A percentile compares a stretch with the other conserved stretches of the same genome.
These are phyloP conservation scores for Zopfochytrium polystomum DNA, from an alignment of 371 early-diverging fungal species.

Conservation along the genomic window DNA sequence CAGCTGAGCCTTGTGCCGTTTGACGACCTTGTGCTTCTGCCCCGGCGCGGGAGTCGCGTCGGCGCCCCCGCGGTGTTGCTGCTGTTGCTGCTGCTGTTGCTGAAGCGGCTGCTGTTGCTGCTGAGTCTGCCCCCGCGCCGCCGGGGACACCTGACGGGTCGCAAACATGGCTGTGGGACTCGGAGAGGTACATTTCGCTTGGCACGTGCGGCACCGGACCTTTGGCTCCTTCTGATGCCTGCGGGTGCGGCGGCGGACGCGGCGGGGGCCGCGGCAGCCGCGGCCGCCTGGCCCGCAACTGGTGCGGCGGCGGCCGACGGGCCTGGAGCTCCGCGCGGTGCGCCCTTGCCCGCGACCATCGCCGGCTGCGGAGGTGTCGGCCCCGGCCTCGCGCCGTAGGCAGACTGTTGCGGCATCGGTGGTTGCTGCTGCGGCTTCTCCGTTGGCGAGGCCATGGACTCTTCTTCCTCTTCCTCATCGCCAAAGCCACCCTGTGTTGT, in stretches of 20 bases:
- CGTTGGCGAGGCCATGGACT: too few species aligned
- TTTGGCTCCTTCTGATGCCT: constrained; percentile 17
- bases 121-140: not conserved
- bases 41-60: not conserved
- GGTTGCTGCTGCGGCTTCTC: too few species aligned
- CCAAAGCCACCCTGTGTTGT: too few species aligned
- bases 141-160: not conserved
- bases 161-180: constrained; percentile 17
- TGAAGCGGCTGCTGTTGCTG: not conserved
- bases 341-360: too few species aligned
- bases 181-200: constrained; percentile 21
- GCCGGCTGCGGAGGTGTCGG: too few species aligned
- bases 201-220: constrained; percentile 22
- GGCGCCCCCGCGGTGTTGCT: not conserved
- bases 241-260: too few species aligned
- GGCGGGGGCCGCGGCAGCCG: not conserved
- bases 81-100: too few species aligned
- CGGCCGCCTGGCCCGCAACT: constrained; percentile 1
- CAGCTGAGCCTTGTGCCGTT: constrained; percentile 26
- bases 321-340: too few species aligned
- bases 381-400: too few species aligned
- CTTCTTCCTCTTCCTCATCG: too few species aligned
- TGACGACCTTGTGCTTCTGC: constrained; percentile 26
- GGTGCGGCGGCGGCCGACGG: too few species aligned
- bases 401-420: too few species aligned